Percentiles rank a stretch among this genome's conserved stretches.
These are phyloP conservation scores for Microcera coccophila DNA, from an alignment of 2,329 filamentous ascomycete genomes.

Conservation along the genomic window DNA sequence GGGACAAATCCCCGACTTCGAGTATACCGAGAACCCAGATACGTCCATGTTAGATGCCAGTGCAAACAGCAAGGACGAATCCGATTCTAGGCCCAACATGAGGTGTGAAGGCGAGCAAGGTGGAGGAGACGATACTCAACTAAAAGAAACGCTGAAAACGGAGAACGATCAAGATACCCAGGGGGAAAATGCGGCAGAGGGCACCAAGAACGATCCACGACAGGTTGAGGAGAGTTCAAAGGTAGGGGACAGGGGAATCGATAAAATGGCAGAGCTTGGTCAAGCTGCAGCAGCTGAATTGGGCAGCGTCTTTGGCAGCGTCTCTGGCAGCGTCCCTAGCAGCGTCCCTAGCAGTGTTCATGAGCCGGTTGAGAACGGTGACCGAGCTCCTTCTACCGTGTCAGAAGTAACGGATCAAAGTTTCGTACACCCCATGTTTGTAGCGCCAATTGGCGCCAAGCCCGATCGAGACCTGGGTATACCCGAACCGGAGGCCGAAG, in stretches of 20 bases:
- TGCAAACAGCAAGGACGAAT: slow-evolving; percentile 17
- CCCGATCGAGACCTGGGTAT: slow-evolving; percentile 69
- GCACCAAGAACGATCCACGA: not conserved
- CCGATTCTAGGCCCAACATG: slow-evolving; percentile 7
- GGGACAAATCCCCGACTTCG: slow-evolving; percentile 9
- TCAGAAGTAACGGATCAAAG: slow-evolving; percentile 37
- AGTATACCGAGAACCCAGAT: slow-evolving; percentile 21
- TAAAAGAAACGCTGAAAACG: not conserved
- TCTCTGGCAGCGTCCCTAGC: slow-evolving; percentile 3
- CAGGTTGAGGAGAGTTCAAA: not conserved
- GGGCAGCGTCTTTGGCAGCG: slow-evolving; percentile 2
- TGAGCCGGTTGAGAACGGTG: slow-evolving; percentile 9
- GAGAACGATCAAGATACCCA: not conserved
- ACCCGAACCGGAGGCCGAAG: slow-evolving; percentile 70
- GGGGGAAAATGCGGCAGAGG: not conserved
- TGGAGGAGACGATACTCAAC: not conserved
- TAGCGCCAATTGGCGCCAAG: slow-evolving; percentile 57
- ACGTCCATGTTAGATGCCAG: slow-evolving; percentile 32
- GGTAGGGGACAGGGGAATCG: not conserved
- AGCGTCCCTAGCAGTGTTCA: slow-evolving; percentile 5
- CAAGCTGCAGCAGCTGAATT: not conserved
- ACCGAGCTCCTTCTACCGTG: slow-evolving; percentile 3
- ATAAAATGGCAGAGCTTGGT: not conserved
- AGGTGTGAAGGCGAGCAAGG: not conserved
- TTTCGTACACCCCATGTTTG: slow-evolving; percentile 72